Evolutionary conservation across 495 filamentous ascomycete species (phyloP).

Genomic region (Daldinia concentrica): DNA sequence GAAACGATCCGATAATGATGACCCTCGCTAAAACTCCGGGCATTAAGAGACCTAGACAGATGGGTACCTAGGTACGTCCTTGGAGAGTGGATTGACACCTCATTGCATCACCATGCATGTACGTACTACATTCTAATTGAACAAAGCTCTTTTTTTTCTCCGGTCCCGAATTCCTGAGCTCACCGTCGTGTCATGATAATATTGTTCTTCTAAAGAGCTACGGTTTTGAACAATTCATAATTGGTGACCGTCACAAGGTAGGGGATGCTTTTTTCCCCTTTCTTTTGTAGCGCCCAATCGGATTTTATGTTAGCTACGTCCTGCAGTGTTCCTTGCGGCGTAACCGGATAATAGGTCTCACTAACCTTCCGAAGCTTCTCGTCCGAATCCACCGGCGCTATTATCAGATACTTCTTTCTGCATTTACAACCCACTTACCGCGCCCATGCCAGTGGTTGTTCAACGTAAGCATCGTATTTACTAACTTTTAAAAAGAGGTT

Average conservation of each 20-base stretch:
- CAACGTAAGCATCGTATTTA: not conserved
- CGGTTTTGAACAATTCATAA: constrained; percentile 6
- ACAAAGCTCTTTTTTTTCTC: constrained; percentile 33
- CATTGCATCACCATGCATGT: constrained; percentile 44
- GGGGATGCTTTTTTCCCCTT: not conserved
- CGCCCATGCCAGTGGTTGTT: not conserved
- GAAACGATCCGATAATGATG: not conserved
- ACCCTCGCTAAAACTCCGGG: not conserved
- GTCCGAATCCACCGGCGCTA: constrained; percentile 22
- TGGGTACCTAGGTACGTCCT: not conserved
- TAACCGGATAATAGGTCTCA: constrained; percentile 31
- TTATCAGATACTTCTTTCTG: constrained; percentile 20
- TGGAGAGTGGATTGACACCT: constrained; percentile 1
- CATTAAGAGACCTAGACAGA: not conserved
- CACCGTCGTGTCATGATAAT: constrained; percentile 27
- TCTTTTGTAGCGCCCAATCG: not conserved
- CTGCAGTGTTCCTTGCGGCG: constrained; percentile 9
- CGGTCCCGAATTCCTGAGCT: constrained; percentile 20
- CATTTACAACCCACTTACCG: not conserved
- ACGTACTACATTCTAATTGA: constrained; percentile 1
- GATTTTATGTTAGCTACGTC: constrained; percentile 6
- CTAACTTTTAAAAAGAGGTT: not conserved
- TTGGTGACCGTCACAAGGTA: not conserved
- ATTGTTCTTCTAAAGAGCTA: not conserved
- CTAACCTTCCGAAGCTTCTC: constrained; percentile 34